A percentile compares a stretch with the other conserved stretches of the same genome.
phyloP scores from a whole-genome alignment of 1,284 basidiomycete species.

The Agroathelia rolfsii region DNA sequence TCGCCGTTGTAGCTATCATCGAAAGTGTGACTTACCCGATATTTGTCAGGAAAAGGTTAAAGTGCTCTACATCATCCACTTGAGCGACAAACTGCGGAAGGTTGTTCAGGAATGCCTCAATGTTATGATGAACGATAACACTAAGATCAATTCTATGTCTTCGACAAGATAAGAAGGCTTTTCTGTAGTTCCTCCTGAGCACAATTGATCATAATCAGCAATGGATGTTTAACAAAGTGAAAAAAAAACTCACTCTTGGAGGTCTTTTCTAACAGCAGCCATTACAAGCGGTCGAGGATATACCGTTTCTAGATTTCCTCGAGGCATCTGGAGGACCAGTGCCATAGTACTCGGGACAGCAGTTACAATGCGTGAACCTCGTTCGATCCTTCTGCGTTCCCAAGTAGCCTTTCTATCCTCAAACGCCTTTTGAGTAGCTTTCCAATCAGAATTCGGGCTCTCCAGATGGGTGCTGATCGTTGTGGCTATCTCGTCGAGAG shows the following conservation, averaged over 20 bases:
- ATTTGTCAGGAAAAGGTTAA: conserved; percentile 87
- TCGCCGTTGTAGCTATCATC: no score
- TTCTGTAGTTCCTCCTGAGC: conserved; percentile 59
- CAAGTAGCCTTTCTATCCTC: conserved; percentile 28
- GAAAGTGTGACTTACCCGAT: conserved; percentile 69
- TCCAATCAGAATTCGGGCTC: no score
- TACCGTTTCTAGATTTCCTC: conserved; percentile 95
- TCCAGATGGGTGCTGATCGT: no score
- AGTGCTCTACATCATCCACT: conserved; percentile 81
- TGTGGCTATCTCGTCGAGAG: conserved; percentile 29
- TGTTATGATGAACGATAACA: conserved; percentile 75
- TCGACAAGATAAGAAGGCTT: conserved; percentile 85
- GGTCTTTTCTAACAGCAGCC: conserved; percentile 66
- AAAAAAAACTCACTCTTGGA: conserved; percentile 49
- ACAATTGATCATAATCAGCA: conserved; percentile 1
- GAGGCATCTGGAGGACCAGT: conserved; percentile 92
- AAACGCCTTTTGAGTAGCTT: no score
- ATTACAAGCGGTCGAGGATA: conserved; percentile 89
- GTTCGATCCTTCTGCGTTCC: conserved; percentile 74
- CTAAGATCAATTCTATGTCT: conserved; percentile 92
- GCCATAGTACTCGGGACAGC: conserved; percentile 83
- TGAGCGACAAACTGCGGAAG: conserved; percentile 73
- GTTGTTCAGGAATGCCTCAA: conserved; percentile 54
- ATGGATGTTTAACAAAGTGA: conserved; percentile 3
- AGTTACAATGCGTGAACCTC: conserved; percentile 80